Percentiles rank a stretch among this genome's conserved stretches.
These are phyloP conservation scores for Abrus precatorius DNA, from an alignment of 306 rosid genomes.

Conservation along the genomic window DNA sequence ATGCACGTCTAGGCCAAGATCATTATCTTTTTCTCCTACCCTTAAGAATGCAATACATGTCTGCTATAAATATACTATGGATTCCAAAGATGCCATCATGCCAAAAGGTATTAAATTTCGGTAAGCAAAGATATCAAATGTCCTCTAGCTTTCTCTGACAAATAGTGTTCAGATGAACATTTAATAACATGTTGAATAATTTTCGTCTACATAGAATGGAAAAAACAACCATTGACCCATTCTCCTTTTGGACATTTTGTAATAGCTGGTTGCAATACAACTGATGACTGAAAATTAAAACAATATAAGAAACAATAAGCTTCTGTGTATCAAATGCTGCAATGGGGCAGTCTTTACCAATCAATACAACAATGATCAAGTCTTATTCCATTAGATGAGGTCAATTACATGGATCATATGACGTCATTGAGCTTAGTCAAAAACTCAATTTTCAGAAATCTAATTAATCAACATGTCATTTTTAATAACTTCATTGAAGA, in stretches of 20 bases:
- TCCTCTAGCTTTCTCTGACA: neutral
- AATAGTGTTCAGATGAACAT: too few species aligned
- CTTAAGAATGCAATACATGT: neutral
- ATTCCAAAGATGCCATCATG: neutral
- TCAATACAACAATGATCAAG: neutral
- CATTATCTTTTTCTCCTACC: too few species aligned
- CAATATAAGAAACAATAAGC: neutral
- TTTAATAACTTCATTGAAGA: too few species aligned
- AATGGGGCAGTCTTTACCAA: neutral
- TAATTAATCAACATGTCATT: too few species aligned
- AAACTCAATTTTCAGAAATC: too few species aligned
- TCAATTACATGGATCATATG: too few species aligned
- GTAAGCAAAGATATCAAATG: neutral
- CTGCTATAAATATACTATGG: neutral
- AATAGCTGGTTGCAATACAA: neutral
- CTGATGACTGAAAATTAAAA: neutral
- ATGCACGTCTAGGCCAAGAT: too few species aligned
- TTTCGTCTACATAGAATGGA: too few species aligned
- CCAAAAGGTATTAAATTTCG: neutral
- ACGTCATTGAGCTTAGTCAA: too few species aligned
- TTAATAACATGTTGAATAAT: too few species aligned
- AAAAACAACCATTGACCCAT: neutral
- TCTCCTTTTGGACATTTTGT: neutral
- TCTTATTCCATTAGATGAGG: too few species aligned
- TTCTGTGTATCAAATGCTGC: too few species aligned